phyloP scores from a whole-genome alignment of 768 basidiomycete species.

The Rhizopogon roseolus region DNA sequence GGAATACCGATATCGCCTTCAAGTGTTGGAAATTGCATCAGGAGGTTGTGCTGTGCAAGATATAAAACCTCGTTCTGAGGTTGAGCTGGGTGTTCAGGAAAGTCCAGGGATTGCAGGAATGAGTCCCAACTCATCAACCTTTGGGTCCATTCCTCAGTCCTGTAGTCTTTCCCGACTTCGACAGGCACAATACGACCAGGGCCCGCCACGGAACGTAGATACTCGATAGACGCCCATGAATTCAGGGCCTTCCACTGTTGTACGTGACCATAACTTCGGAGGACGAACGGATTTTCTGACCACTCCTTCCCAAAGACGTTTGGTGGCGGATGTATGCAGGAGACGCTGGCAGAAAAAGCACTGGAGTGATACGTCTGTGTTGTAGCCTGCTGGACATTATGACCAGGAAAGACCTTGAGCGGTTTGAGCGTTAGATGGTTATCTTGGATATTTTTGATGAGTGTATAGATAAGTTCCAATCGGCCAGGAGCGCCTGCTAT shows the following conservation, averaged over 20 bases:
- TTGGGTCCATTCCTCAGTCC: constrained; percentile 77
- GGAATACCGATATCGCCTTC: constrained; percentile 76
- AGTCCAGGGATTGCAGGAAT: constrained; percentile 52
- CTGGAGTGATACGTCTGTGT: not conserved
- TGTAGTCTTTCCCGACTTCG: constrained; percentile 85
- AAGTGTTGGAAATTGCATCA: constrained; percentile 79
- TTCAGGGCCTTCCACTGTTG: constrained; percentile 75
- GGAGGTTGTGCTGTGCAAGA: constrained; percentile 87
- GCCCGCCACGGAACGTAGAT: constrained; percentile 70
- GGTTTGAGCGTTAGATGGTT: not conserved
- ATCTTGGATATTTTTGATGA: constrained; percentile 62
- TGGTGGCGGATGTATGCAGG: constrained; percentile 43
- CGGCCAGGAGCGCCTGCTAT: constrained; percentile 76
- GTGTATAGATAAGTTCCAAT: constrained; percentile 53
- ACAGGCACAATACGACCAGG: constrained; percentile 85
- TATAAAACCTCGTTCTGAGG: constrained; percentile 45
- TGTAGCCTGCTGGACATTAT: constrained; percentile 3
- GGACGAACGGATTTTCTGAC: constrained; percentile 61
- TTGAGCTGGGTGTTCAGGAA: constrained; percentile 14
- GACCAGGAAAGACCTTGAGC: not conserved
- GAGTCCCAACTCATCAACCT: constrained; percentile 70
- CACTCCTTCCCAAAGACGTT: constrained; percentile 53
- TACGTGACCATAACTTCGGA: constrained; percentile 48
- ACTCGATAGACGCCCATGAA: constrained; percentile 65
- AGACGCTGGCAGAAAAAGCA: constrained; percentile 25